Percentiles rank a stretch among this genome's conserved stretches.
phyloP scores from a whole-genome alignment of 129 eudicot genomes.

The Saposhnikovia divaricata region DNA sequence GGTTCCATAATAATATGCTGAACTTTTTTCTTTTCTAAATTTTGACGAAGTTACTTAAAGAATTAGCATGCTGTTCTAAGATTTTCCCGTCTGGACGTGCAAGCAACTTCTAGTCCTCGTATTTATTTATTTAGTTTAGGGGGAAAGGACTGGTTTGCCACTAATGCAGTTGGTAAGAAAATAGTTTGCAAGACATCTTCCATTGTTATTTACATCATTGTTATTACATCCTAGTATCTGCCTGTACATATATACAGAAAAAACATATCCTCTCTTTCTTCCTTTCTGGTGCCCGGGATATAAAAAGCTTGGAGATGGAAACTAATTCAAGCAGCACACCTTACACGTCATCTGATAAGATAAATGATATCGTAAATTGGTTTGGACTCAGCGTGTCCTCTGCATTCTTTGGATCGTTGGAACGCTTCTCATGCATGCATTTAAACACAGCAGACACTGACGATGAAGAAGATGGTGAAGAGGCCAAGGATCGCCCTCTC shows the following conservation, averaged over 20 bases:
- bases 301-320: background rate
- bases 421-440: constrained; percentile 68
- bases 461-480: constrained; percentile 36
- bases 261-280: background rate
- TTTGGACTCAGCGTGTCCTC: constrained; percentile 55
- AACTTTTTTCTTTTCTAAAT: too few relatives aligned
- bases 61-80: too few relatives aligned
- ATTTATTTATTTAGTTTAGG: too few relatives aligned
- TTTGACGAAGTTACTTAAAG: too few relatives aligned
- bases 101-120: too few relatives aligned
- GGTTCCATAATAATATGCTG: too few relatives aligned
- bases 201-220: background rate
- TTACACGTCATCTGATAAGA: constrained; percentile 32
- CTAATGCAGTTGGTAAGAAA: too few relatives aligned
- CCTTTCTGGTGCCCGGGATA: background rate
- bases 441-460: constrained; percentile 54
- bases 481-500: constrained; percentile 65
- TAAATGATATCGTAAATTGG: constrained; percentile 57
- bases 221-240: background rate
- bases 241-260: background rate
- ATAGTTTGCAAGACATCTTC: background rate
- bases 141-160: too few relatives aligned
- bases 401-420: constrained; percentile 77
- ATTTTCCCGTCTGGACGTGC: too few relatives aligned
- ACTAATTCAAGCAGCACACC: constrained; percentile 19